A percentile compares a stretch with the other conserved stretches of the same genome.
phyloP scores from a whole-genome alignment of 495 filamentous ascomycete genomes.

The Penicillium manginii region DNA sequence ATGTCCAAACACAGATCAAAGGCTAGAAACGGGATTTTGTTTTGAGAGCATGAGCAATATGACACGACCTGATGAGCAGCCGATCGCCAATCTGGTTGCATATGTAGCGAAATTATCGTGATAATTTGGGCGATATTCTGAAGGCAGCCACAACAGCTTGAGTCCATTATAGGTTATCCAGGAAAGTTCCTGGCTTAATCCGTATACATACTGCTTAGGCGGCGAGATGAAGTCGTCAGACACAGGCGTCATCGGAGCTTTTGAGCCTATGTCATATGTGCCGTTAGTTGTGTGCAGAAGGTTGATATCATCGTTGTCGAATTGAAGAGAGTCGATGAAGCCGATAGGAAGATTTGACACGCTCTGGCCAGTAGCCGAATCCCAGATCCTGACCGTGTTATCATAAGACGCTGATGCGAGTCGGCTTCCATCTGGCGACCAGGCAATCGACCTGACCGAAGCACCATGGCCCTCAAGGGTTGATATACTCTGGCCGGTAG shows the following conservation, averaged over 20 bases:
- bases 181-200: constrained; percentile 7
- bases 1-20: not conserved
- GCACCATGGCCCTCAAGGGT: not conserved
- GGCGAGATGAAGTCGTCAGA: not conserved
- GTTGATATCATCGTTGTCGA: not conserved
- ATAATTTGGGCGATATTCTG: constrained; percentile 21
- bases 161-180: constrained; percentile 22
- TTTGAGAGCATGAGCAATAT: not conserved
- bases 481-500: not conserved
- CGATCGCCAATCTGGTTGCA: not conserved
- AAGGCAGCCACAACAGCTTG: constrained; percentile 26
- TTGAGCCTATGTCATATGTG: not conserved
- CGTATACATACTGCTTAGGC: constrained; percentile 5
- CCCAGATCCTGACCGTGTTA: not conserved
- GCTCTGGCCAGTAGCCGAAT: not conserved
- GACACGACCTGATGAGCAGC: not conserved
- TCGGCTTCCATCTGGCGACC: constrained; percentile 4
- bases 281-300: not conserved
- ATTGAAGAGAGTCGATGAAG: not conserved
- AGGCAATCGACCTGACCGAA: not conserved
- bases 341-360: not conserved
- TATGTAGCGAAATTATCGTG: not conserved
- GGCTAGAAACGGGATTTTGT: not conserved
- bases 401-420: not conserved
- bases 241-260: not conserved